phyloP scores from a whole-genome alignment of 768 basidiomycete species.

The Saitozyma sp. region DNA sequence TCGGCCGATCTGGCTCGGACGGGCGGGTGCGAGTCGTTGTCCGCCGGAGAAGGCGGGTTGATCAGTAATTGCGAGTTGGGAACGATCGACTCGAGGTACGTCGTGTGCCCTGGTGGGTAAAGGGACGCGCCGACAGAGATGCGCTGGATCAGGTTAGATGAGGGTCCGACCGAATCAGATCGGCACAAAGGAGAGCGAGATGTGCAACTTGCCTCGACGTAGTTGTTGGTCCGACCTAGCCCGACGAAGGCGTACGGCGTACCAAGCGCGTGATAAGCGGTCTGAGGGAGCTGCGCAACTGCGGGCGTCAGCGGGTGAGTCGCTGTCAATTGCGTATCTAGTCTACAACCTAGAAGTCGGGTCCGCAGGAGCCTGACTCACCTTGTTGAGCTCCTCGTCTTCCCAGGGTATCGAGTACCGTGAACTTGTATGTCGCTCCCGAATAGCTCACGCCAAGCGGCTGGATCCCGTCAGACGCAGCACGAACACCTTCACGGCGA shows the following conservation, averaged over 20 bases:
- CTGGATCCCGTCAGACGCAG: slow-evolving; percentile 54
- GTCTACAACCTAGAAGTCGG: neutral
- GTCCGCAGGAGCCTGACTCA: slow-evolving; percentile 43
- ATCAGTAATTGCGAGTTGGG: slow-evolving; percentile 98
- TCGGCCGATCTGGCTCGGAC: slow-evolving; percentile 40
- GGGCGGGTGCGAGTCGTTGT: neutral
- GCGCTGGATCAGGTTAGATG: slow-evolving; percentile 56
- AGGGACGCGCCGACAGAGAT: slow-evolving; percentile 91
- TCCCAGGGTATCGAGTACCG: slow-evolving; percentile 87
- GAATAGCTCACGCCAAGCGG: slow-evolving; percentile 92
- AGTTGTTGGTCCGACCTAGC: slow-evolving; percentile 96
- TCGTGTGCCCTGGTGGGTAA: slow-evolving; percentile 69
- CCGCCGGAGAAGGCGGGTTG: slow-evolving; percentile 59
- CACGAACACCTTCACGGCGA: slow-evolving; percentile 11
- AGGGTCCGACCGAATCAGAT: neutral
- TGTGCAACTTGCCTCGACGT: slow-evolving; percentile 67
- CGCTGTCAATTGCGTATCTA: neutral
- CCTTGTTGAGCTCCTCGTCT: slow-evolving; percentile 86
- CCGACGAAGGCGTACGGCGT: slow-evolving; percentile 96
- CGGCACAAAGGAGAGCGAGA: neutral
- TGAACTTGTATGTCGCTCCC: slow-evolving; percentile 95
- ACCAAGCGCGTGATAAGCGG: slow-evolving; percentile 83
- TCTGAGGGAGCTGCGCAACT: slow-evolving; percentile 92
- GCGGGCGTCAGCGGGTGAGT: neutral
- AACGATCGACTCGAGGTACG: slow-evolving; percentile 94